Evolutionary conservation across 169 alveolate genomes (phyloP).

Genomic region (Perkinsus olseni): DNA sequence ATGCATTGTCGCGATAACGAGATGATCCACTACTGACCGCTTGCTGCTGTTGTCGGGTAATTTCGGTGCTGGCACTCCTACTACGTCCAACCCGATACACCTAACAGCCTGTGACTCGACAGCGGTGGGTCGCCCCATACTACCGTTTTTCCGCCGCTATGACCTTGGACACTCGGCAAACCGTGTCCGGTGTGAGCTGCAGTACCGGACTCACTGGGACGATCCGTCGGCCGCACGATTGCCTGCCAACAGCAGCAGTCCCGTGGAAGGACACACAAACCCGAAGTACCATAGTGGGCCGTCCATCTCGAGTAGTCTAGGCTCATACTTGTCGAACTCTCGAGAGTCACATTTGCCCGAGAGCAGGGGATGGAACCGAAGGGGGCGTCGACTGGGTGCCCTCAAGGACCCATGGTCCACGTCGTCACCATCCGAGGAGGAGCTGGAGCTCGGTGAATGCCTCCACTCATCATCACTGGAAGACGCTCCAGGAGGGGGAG

Average conservation of each 20-base stretch:
- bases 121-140: not conserved
- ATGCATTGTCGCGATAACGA: not conserved
- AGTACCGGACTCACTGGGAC: not conserved
- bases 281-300: not conserved
- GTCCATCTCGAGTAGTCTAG: not conserved
- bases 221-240: not conserved
- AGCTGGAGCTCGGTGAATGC: not conserved
- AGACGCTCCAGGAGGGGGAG: not conserved
- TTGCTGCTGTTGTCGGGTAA: not conserved
- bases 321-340: not conserved
- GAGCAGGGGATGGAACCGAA: not conserved
- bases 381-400: not conserved
- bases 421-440: no score
- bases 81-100: not conserved
- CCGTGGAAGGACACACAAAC: not conserved
- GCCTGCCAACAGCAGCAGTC: not conserved
- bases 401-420: not conserved
- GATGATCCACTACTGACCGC: not conserved
- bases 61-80: not conserved
- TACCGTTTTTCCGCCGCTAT: not conserved
- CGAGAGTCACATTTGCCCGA: not conserved
- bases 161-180: not conserved
- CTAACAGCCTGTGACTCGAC: not conserved
- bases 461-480: not conserved
- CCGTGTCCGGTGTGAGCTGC: not conserved